These are phyloP conservation scores for Sclerospora graminicola DNA, from an alignment of 352 stramenopile genomes.

Conservation along the genomic window DNA sequence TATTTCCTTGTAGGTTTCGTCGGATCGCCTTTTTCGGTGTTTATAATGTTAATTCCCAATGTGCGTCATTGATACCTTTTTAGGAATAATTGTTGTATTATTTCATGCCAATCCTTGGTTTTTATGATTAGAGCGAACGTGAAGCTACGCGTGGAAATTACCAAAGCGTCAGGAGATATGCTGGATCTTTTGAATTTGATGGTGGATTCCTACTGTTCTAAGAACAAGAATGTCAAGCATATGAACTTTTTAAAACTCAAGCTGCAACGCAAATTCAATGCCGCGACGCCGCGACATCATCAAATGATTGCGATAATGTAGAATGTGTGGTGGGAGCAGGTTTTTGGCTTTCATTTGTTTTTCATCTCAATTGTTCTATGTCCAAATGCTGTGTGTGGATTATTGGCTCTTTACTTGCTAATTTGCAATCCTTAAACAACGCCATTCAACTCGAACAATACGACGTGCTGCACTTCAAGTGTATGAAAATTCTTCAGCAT, in stretches of 20 bases:
- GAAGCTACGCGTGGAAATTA: slow-evolving; percentile 38
- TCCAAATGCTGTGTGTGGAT: slow-evolving; percentile 56
- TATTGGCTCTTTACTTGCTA: slow-evolving; percentile 53
- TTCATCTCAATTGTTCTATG: slow-evolving; percentile 66
- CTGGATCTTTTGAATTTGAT: too few species aligned
- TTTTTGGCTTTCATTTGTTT: slow-evolving; percentile 53
- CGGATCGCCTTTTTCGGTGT: slow-evolving; percentile 54
- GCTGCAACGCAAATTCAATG: too few species aligned
- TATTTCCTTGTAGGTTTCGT: too few species aligned
- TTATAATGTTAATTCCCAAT: slow-evolving; percentile 76
- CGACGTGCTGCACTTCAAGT: slow-evolving; percentile 52
- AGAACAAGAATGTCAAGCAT: too few species aligned
- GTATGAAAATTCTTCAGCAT: slow-evolving; percentile 70
- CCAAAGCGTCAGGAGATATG: too few species aligned
- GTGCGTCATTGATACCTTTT: slow-evolving; percentile 22
- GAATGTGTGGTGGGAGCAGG: slow-evolving; percentile 77
- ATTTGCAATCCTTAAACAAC: too few species aligned
- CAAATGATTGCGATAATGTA: slow-evolving; percentile 52
- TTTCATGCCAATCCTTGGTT: too few species aligned
- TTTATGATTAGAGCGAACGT: slow-evolving; percentile 41
- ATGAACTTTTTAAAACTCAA: too few species aligned
- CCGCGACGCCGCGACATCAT: slow-evolving; percentile 27
- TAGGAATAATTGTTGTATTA: not conserved
- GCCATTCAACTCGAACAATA: too few species aligned
- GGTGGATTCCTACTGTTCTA: too few species aligned